Evolutionary conservation across 2,329 filamentous ascomycete genomes (phyloP), one percentile per base, ranked within the genome.

Genomic region (Orbilia quercus): DNA sequence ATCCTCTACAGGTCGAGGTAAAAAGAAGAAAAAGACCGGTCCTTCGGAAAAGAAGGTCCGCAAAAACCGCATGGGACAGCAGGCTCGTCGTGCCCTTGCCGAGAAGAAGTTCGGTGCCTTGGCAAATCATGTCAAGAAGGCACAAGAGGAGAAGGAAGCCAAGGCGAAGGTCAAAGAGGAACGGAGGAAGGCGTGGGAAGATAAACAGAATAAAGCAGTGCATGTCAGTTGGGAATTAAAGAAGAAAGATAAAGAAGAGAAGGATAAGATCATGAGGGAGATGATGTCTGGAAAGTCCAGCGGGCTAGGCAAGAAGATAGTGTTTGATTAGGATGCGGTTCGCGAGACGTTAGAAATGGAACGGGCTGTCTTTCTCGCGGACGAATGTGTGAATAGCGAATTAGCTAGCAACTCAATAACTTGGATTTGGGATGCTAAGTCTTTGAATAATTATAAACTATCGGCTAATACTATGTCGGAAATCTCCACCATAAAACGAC

Each of bases 31-130:
- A 18, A 75, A 75, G 34, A 74, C 64, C 22, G 75, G 76, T 4
- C 75, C 77, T 7, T 59, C 75, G 2, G 75, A 77, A 53, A 76
- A 77, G 54, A 76, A 75, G 22, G 51, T 69, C 0, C 87, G 87
- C 77, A 93, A 92, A 81, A 93, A 94, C 77, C 85, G 90, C 20
- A 84, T 87, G 50, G 91, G 91, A 2, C 91, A 96, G 81, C 85
- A 88, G 45, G 90, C 89, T n/a, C 86, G 91, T 7, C 90, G 91
- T 79, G 86, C 88, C 22, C 90, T 95, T 69, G 90, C 88, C 83
- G 91, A 94, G 82, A 89, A 91, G 82, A 94, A 93, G 79, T 94
- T 85, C 79, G 90, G 90, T 54, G 83, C 84, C 12, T 84, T 85
- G 74, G 91, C 91, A 0, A 90, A 88, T 76, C 90, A 92, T 78